Evolutionary conservation across 108 stramenopile species (phyloP).

Genomic region (Skeletonema menzelii): DNA sequence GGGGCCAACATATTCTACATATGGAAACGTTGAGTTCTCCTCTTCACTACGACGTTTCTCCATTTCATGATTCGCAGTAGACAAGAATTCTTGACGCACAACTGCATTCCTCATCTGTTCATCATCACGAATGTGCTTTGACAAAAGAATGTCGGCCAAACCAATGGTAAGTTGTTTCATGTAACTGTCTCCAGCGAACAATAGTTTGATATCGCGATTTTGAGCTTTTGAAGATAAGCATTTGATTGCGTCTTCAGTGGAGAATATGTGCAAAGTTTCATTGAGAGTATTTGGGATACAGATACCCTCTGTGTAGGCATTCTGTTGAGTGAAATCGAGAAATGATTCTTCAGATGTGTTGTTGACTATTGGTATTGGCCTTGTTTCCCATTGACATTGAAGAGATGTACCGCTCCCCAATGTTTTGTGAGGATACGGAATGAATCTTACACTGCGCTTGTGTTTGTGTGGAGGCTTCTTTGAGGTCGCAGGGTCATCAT

Average conservation of each 20-base stretch:
- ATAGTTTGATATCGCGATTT: neutral
- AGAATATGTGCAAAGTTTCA: neutral
- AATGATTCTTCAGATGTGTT: neutral
- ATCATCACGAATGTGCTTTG: neutral
- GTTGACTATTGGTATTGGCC: neutral
- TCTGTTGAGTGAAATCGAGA: conserved; percentile 1
- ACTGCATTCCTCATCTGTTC: neutral
- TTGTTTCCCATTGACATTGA: conserved; percentile 2
- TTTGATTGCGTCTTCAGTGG: neutral
- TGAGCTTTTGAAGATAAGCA: neutral
- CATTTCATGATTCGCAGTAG: neutral
- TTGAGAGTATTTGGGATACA: neutral
- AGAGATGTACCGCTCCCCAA: neutral
- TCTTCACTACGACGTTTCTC: neutral
- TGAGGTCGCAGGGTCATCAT: too few relatives aligned
- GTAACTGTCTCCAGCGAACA: neutral
- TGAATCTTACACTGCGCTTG: neutral
- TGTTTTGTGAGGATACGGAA: conserved; percentile 1
- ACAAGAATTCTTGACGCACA: neutral
- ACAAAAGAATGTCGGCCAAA: neutral
- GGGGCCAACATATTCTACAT: neutral
- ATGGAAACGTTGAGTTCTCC: neutral
- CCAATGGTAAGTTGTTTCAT: neutral
- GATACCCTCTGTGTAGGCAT: neutral
- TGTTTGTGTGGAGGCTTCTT: neutral